Percentiles rank a stretch among this genome's conserved stretches.
Evolutionary conservation across 1,139 yeast species (phyloP).

Genomic region (Lodderomyces metapsilosis): DNA sequence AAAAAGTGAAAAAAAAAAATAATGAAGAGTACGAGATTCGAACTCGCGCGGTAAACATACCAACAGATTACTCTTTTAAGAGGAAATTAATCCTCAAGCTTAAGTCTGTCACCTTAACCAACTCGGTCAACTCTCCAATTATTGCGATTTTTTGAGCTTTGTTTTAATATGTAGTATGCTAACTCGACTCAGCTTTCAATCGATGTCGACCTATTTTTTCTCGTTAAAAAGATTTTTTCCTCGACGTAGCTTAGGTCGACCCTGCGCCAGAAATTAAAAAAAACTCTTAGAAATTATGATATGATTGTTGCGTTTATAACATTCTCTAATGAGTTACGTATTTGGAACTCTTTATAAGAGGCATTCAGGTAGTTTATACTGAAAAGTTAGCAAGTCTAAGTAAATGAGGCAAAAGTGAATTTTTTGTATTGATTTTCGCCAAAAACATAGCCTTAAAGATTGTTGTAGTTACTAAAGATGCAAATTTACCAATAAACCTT

Average conservation of each 20-base stretch:
- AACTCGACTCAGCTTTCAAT: background rate
- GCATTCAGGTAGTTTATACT: no score
- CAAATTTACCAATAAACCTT: no score
- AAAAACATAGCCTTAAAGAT: no score
- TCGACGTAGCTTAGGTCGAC: background rate
- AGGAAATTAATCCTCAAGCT: conserved; percentile 5
- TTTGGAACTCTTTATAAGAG: no score
- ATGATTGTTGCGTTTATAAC: no score
- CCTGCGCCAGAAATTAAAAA: no score
- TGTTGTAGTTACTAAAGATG: no score
- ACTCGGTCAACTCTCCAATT: conserved; percentile 13
- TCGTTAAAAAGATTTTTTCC: background rate
- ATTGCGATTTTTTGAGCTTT: background rate
- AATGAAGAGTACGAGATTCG: conserved; percentile 14
- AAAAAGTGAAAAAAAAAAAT: conserved; percentile 4
- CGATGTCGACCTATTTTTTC: background rate
- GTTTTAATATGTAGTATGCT: background rate
- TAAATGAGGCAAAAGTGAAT: no score
- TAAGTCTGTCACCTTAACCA: conserved; percentile 15
- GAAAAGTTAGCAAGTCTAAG: no score
- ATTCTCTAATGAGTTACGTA: no score
- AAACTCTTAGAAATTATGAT: no score
- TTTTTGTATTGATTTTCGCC: no score
- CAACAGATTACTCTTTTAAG: conserved; percentile 10
- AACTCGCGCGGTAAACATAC: conserved; percentile 14